Evolutionary conservation across 345 rosid species (phyloP), one percentile per base, ranked within the genome.

Genomic region (Populus pruinosa): DNA sequence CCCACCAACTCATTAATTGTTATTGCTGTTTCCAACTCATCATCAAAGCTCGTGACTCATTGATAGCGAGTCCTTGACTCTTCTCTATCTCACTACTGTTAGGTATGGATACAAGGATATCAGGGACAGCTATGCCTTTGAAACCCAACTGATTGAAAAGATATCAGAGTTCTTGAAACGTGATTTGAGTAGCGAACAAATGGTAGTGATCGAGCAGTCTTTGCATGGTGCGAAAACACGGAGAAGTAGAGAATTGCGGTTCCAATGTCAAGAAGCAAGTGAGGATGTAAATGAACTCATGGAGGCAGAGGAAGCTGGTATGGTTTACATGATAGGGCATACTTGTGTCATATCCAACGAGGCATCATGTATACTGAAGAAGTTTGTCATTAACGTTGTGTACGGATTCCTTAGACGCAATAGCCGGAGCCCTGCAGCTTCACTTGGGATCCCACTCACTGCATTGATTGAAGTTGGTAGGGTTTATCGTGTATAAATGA

Each of bases 271-370:
- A 4, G 75, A 75, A 16, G 33, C 71, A 5, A 56, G 70, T 67
- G 81, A 62, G 5, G 84, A 80, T 65, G 25, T 83, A 80, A 63
- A 63, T 21, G 82, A 83, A 72, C 81, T 83, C 66, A 56, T 66
- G 76, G 78, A 79, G 55, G 88, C 88, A 2, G 76, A 67, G 79
- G 90, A 87, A 78, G 80, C 84, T 2, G 90, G 88, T 64, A 73
- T 83, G 78, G 83, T 82, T 33, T 85, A 70, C 67, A 82, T 83
- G 79, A 77, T 78, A 11, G 85, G 88, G 21, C 83, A 81, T 62
- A 72, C 83, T 18, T 70, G 72, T 29, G 83, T 83, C 9, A 23
- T 79, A 71, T 80, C 88, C 0, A 67, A 70, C 55, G 71, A 78
- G 49, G 71, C 76, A 50, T 83, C 90, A 9, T 69, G 82, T 21